Evolutionary conservation across 2,329 filamentous ascomycete genomes (phyloP).

Genomic region (Sphaerostilbella broomeana): DNA sequence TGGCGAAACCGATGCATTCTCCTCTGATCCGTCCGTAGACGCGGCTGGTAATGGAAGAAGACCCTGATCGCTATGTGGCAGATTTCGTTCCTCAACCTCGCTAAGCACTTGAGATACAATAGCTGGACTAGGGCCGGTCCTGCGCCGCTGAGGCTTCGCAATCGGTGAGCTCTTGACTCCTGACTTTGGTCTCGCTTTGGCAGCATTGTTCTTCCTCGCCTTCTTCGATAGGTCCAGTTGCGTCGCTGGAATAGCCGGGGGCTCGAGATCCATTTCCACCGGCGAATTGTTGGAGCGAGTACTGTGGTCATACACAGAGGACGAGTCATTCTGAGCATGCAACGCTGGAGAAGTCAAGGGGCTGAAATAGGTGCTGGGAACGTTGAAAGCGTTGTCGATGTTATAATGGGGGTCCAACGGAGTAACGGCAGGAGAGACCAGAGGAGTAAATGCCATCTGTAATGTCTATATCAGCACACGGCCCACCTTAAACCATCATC

Average conservation of each 20-base stretch:
- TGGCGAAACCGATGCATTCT: conserved; percentile 59
- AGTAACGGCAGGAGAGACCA: conserved; percentile 79
- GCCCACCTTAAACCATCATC: no score
- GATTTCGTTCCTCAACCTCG: conserved; percentile 42
- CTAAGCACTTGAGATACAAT: conserved; percentile 50
- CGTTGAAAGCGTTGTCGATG: conserved; percentile 50
- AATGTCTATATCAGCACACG: neutral
- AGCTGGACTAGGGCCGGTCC: conserved; percentile 44
- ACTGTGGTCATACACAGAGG: conserved; percentile 39
- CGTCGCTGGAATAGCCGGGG: conserved; percentile 30
- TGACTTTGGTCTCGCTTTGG: conserved; percentile 45
- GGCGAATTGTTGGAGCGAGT: conserved; percentile 46
- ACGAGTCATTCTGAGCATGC: conserved; percentile 59
- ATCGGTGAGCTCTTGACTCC: conserved; percentile 66
- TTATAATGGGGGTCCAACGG: conserved; percentile 67
- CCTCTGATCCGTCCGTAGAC: conserved; percentile 52
- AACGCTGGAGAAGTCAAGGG: conserved; percentile 75
- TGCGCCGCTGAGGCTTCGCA: conserved; percentile 57
- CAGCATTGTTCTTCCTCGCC: conserved; percentile 43
- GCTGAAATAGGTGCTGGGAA: conserved; percentile 72
- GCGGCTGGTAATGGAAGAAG: conserved; percentile 33
- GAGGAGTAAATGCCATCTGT: conserved; percentile 70
- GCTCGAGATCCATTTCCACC: conserved; percentile 51
- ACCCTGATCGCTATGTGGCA: conserved; percentile 27
- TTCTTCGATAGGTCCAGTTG: conserved; percentile 47